These are phyloP conservation scores for Suillus fuscotomentosus DNA, from an alignment of 768 basidiomycete species.

Conservation along the genomic window DNA sequence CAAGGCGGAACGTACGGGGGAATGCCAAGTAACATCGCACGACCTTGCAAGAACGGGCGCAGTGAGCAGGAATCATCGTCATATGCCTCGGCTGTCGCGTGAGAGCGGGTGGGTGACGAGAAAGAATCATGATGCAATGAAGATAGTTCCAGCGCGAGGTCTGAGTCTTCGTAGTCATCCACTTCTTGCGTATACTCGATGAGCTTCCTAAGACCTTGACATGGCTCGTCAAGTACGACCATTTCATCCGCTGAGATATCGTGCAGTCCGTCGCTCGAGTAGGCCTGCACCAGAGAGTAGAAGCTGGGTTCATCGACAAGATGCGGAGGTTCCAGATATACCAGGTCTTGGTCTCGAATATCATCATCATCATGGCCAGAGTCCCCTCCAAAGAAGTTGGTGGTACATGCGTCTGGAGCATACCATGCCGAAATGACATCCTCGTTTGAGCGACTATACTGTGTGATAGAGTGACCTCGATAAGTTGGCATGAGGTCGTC, in stretches of 20 bases:
- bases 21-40: conserved; percentile 45
- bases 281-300: neutral
- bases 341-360: neutral
- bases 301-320: neutral
- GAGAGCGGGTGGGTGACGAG: neutral
- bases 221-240: conserved; percentile 2
- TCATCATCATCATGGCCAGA: neutral
- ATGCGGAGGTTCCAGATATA: conserved; percentile 1
- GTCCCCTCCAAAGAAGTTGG: neutral
- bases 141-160: conserved; percentile 5
- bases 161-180: conserved; percentile 1
- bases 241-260: conserved; percentile 3
- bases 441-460: neutral
- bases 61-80: neutral
- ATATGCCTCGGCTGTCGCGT: neutral
- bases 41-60: conserved; percentile 49
- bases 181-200: conserved; percentile 5
- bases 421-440: neutral
- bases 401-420: too few relatives aligned
- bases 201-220: conserved; percentile 6
- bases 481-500: neutral
- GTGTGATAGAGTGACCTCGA: too few relatives aligned
- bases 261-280: neutral
- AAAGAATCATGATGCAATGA: conserved; percentile 10
- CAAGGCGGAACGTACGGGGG: conserved; percentile 6